Conservation (phyloP, 495 filamentous ascomycete species). For the Aspergillus hancockii region DNA sequence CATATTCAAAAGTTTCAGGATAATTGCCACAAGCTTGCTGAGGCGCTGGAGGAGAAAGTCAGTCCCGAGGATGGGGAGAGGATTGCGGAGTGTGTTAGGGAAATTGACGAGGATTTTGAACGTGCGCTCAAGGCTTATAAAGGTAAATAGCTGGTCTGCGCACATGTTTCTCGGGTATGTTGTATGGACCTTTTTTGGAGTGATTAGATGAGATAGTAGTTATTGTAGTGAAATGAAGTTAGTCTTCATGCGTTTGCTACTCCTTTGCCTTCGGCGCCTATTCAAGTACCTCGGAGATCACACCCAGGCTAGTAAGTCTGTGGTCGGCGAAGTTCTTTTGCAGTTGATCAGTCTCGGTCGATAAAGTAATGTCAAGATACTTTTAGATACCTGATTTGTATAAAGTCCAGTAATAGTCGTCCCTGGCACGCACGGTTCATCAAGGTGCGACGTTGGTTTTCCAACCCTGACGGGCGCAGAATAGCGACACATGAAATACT, state of each 20-base stretch:
- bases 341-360: not conserved
- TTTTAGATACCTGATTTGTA: not conserved
- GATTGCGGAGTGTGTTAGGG: not conserved
- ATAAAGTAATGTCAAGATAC: not conserved
- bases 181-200: not conserved
- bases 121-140: not conserved
- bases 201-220: not conserved
- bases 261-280: not conserved
- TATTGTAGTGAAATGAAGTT: not conserved
- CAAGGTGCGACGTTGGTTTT: too few species aligned
- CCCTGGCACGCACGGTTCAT: not conserved
- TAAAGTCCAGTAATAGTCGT: not conserved
- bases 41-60: not conserved
- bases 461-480: too few species aligned
- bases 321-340: not conserved
- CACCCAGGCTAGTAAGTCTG: not conserved
- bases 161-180: not conserved
- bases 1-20: not conserved
- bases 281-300: not conserved
- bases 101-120: not conserved
- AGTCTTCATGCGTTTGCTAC: not conserved
- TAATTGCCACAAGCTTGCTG: not conserved
- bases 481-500: not conserved
- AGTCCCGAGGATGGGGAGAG: not conserved
- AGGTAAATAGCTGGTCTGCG: not conserved